A percentile compares a stretch with the other conserved stretches of the same genome.
These are phyloP conservation scores for Ogataea hybrid DNA, from an alignment of 1,139 yeast genomes.

Conservation along the genomic window DNA sequence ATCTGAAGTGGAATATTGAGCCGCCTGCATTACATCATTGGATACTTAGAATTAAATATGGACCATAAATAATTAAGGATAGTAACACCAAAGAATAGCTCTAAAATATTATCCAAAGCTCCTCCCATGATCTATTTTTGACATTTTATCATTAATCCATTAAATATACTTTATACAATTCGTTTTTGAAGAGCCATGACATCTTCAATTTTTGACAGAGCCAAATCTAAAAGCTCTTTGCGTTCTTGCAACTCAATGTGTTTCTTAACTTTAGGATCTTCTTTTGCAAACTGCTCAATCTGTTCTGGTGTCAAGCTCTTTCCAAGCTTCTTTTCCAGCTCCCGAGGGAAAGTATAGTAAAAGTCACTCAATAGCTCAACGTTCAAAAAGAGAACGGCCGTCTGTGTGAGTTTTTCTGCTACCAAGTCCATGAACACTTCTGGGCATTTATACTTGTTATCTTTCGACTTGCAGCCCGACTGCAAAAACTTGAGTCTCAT, in stretches of 20 bases:
- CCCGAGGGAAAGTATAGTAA: constrained; percentile 94
- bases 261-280: constrained; percentile 85
- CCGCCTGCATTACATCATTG: too few relatives aligned
- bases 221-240: constrained; percentile 82
- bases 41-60: too few relatives aligned
- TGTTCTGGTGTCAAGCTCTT: constrained; percentile 67
- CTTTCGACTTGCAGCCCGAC: constrained; percentile 73
- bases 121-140: too few relatives aligned
- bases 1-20: too few relatives aligned
- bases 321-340: constrained; percentile 74
- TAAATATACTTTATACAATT: constrained; percentile 10
- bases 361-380: constrained; percentile 94
- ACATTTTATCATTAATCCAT: background rate
- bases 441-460: constrained; percentile 88
- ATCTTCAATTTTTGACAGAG: constrained; percentile 81
- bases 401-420: constrained; percentile 84
- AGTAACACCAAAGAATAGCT: too few relatives aligned
- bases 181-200: constrained; percentile 71
- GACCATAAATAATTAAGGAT: too few relatives aligned
- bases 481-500: constrained; percentile 78
- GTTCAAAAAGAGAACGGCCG: constrained; percentile 88
- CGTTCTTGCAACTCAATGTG: constrained; percentile 94
- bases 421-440: constrained; percentile 92
- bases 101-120: too few relatives aligned
- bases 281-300: constrained; percentile 86